Evolutionary conservation across 306 rosid genomes (phyloP), one percentile per base, ranked within the genome.

Genomic region (Senna tora): DNA sequence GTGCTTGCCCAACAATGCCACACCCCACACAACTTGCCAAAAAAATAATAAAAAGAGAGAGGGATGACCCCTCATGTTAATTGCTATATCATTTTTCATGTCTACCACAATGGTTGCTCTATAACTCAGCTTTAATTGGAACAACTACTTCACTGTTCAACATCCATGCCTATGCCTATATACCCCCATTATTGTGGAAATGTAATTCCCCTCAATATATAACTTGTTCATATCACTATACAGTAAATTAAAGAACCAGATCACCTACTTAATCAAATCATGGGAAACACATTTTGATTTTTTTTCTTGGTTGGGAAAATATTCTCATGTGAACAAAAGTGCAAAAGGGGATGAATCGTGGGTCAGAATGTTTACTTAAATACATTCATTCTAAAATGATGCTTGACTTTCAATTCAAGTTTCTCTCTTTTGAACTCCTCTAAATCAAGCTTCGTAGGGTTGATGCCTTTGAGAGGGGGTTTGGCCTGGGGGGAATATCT

Each of bases 321-420:
- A 56, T 55, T 75, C 6, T 75, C 51, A 19, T 55, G 19, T 20
- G 73, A 58, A 68, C 17, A 36, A 50, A 32, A 16, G 53, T 33
- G 47, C 17, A 54, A 17, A 50, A 38, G 49, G 19, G 32, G 46
- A 69, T 69, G 51, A 52, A 68, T 33, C 32, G 8, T 43, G 36
- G 54, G 60, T 41, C 36, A 53, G 71, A 68, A 76, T 69, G 75
- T 68, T 49, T 13, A 69, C 33, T 49, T 11, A 53, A 51, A 34
- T 6, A 33, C 39, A 66, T 46, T n/a, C 39, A 66, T 46, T n/a
- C 57, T 36, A 21, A 72, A 56, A 77, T 5, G 66, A 72, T 73
- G 53, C 79, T 74, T 74, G 61, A 62, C 83, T 74, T 79, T 67
- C 62, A 79, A 43, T 67, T 67, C 62, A 79, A 79, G 79, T 61